Evolutionary conservation across 345 rosid genomes (phyloP).

Genomic region (Syzygium jambos): DNA sequence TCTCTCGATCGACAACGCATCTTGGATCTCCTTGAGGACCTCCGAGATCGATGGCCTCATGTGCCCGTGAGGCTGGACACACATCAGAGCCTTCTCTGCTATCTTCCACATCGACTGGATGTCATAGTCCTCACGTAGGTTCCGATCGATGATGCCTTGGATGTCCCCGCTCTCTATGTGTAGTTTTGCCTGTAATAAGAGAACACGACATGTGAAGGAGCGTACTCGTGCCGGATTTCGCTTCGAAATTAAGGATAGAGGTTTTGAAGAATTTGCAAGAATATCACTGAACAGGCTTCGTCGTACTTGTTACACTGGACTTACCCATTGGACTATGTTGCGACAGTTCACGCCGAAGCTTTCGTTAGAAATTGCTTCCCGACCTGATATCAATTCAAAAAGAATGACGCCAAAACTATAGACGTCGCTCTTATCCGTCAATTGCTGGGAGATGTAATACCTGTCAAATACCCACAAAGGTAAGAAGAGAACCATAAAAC

Average conservation of each 20-base stretch:
- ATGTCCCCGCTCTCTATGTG: constrained; percentile 96
- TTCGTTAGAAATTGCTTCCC: constrained; percentile 90
- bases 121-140: constrained; percentile 54
- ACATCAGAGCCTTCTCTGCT: constrained; percentile 87
- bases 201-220: neutral
- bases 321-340: constrained; percentile 98
- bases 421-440: constrained; percentile 95
- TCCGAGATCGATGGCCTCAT: constrained; percentile 92
- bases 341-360: constrained; percentile 87
- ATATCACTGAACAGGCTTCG: neutral
- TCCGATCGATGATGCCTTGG: constrained; percentile 80
- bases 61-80: constrained; percentile 87
- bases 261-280: neutral
- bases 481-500: neutral
- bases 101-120: constrained; percentile 99
- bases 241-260: neutral
- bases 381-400: constrained; percentile 91
- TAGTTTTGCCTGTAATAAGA: constrained; percentile 51
- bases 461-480: constrained; percentile 17
- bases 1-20: constrained; percentile 73
- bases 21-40: constrained; percentile 93
- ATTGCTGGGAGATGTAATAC: constrained; percentile 96
- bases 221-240: neutral
- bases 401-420: constrained; percentile 98
- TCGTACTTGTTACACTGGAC: constrained; percentile 3